These are phyloP conservation scores for Ocimum tenuiflorum DNA, from an alignment of 257 asterid species.

Conservation along the genomic window DNA sequence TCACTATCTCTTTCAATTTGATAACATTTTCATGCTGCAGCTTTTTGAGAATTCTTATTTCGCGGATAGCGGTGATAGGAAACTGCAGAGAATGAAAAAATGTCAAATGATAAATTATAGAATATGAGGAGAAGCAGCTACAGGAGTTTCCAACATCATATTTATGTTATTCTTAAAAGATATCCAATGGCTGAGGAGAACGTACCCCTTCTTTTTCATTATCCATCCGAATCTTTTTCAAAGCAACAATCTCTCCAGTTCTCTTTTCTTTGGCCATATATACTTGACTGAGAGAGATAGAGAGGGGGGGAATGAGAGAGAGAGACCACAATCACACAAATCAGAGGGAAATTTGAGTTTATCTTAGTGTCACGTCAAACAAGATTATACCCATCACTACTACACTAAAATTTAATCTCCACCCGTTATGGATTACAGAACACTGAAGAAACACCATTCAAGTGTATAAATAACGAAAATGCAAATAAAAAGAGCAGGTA, in stretches of 20 bases:
- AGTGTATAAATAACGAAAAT: neutral
- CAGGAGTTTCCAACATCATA: neutral
- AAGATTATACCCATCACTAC: neutral
- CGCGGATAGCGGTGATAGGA: constrained; percentile 92
- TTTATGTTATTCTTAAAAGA: neutral
- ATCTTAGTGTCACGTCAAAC: neutral
- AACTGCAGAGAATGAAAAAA: constrained; percentile 44
- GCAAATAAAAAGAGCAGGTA: neutral
- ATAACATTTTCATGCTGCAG: constrained; percentile 85
- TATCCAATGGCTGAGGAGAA: constrained; percentile 8
- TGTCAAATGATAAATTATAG: constrained; percentile 8
- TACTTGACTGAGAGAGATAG: constrained; percentile 60
- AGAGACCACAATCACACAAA: constrained; percentile 6
- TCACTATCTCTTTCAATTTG: constrained; percentile 84
- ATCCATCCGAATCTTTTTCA: constrained; percentile 96
- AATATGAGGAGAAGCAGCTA: constrained; percentile 9
- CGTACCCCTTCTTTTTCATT: constrained; percentile 95
- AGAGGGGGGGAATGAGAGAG: no score
- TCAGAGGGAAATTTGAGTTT: neutral
- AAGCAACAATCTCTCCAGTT: constrained; percentile 89
- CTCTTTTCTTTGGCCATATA: constrained; percentile 79
- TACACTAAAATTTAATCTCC: no score
- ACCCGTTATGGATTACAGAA: neutral
- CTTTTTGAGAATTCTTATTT: constrained; percentile 85
- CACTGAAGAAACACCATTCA: neutral